Percentiles rank a stretch among this genome's conserved stretches.
Conservation (phyloP, 2,329 filamentous ascomycete species). For the Tothia fuscella region DNA sequence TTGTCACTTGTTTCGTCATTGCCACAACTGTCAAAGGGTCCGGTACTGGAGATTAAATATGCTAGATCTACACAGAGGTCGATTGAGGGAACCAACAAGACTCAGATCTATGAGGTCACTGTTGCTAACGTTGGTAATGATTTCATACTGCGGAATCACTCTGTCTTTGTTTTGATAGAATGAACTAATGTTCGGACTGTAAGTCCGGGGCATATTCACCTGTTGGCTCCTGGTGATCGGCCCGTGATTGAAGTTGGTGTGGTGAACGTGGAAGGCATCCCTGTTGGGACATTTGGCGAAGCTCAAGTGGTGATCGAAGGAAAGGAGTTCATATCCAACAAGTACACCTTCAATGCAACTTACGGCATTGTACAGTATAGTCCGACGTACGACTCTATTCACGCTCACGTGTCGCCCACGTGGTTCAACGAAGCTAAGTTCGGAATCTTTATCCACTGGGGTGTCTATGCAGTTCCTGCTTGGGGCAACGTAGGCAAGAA, state of each 20-base stretch:
- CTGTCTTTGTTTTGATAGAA: slow-evolving; percentile 15
- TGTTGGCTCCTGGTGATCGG: slow-evolving; percentile 29
- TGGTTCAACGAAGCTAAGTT: slow-evolving; percentile 47
- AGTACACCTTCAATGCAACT: neutral
- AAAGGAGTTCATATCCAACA: neutral
- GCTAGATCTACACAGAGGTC: slow-evolving; percentile 31
- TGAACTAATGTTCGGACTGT: slow-evolving; percentile 20
- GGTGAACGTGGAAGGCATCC: slow-evolving; percentile 20
- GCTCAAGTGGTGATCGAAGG: neutral
- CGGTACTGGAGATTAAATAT: slow-evolving; percentile 24
- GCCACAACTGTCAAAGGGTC: slow-evolving; percentile 13
- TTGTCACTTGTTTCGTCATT: slow-evolving; percentile 23
- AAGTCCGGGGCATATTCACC: slow-evolving; percentile 23
- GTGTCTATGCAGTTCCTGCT: slow-evolving; percentile 42
- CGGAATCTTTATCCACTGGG: slow-evolving; percentile 52
- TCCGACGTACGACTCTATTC: neutral
- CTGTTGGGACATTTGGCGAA: slow-evolving; percentile 18
- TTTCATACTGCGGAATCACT: slow-evolving; percentile 22
- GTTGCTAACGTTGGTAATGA: slow-evolving; percentile 27
- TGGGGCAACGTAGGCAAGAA: slow-evolving; percentile 37
- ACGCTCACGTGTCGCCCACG: slow-evolving; percentile 32
- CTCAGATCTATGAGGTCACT: slow-evolving; percentile 27
- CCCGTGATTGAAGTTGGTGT: slow-evolving; percentile 27
- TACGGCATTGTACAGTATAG: neutral
- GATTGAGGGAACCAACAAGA: slow-evolving; percentile 27